phyloP scores from a whole-genome alignment of 106 monocot species.

The Dioscorea alata region DNA sequence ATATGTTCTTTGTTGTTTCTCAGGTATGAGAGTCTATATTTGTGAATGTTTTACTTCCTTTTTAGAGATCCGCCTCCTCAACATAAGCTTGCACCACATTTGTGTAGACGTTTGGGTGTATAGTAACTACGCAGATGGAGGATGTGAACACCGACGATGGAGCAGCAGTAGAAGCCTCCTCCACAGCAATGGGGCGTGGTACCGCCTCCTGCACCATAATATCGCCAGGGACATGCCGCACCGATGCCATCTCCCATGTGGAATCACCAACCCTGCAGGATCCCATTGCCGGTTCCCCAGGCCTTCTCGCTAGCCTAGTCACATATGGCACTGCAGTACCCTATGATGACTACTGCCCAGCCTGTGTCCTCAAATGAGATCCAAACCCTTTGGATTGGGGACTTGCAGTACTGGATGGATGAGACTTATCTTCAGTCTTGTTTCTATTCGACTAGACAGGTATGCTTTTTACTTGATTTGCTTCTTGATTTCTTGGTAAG shows the following conservation, averaged over 20 bases:
- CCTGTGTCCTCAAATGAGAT: slow-evolving; percentile 48
- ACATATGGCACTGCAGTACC: slow-evolving; percentile 12
- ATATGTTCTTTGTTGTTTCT: slow-evolving; percentile 30
- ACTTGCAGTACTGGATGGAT: no score
- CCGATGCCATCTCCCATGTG: slow-evolving; percentile 17
- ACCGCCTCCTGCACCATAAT: slow-evolving; percentile 16
- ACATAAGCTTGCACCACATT: no score
- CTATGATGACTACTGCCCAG: not conserved
- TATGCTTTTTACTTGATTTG: no score
- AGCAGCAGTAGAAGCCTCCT: slow-evolving; percentile 19
- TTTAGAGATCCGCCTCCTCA: no score
- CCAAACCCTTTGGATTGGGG: slow-evolving; percentile 81
- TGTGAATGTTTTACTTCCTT: no score
- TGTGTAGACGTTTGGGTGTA: no score
- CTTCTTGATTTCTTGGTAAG: no score
- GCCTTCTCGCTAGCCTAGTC: slow-evolving; percentile 19
- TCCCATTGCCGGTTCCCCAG: slow-evolving; percentile 19
- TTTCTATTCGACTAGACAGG: slow-evolving; percentile 62
- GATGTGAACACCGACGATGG: slow-evolving; percentile 31
- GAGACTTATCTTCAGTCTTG: slow-evolving; percentile 53
- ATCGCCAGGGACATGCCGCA: slow-evolving; percentile 18
- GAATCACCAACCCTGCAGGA: slow-evolving; percentile 20
- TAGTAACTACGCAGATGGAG: no score
- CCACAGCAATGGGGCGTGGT: slow-evolving; percentile 18
- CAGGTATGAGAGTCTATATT: slow-evolving; percentile 16